Percentiles rank a stretch among this genome's conserved stretches.
Conservation (phyloP, 768 basidiomycete genomes). For the Tephrocybe sp. region DNA sequence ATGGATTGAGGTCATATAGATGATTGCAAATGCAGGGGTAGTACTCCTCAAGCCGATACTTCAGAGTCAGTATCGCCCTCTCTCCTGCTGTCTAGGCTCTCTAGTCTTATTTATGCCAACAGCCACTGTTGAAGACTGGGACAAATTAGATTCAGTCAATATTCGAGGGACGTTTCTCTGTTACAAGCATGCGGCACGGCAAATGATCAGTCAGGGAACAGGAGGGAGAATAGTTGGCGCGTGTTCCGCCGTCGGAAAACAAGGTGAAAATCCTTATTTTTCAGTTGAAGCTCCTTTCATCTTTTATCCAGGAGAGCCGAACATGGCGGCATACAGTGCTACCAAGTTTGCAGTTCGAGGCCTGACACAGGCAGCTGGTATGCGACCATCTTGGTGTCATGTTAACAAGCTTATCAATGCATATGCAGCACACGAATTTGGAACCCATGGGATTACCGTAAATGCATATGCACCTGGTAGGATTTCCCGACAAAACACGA, state of each 20-base stretch:
- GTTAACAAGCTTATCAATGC: neutral
- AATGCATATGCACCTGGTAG: constrained; percentile 28
- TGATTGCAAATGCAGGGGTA: constrained; percentile 35
- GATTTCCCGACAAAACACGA: neutral
- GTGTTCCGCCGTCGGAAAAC: constrained; percentile 35
- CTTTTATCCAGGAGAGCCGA: constrained; percentile 7
- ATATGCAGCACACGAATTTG: constrained; percentile 22
- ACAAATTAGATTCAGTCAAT: constrained; percentile 30
- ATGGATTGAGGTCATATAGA: constrained; percentile 15
- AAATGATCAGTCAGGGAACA: constrained; percentile 41
- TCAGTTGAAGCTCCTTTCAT: neutral
- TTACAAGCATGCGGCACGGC: constrained; percentile 37
- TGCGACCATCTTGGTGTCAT: neutral
- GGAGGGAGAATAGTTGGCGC: constrained; percentile 45
- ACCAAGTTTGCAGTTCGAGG: constrained; percentile 42
- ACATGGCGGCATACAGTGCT: constrained; percentile 24
- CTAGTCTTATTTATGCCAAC: neutral
- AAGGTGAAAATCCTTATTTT: constrained; percentile 18
- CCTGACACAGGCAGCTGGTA: constrained; percentile 26
- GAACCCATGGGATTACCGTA: constrained; percentile 25
- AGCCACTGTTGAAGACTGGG: constrained; percentile 30
- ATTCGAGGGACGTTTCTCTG: constrained; percentile 35
- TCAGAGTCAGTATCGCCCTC: neutral
- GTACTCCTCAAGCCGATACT: neutral
- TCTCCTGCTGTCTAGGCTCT: neutral